Conservation (phyloP, 768 basidiomycete genomes). For the Galerina sulciceps region DNA sequence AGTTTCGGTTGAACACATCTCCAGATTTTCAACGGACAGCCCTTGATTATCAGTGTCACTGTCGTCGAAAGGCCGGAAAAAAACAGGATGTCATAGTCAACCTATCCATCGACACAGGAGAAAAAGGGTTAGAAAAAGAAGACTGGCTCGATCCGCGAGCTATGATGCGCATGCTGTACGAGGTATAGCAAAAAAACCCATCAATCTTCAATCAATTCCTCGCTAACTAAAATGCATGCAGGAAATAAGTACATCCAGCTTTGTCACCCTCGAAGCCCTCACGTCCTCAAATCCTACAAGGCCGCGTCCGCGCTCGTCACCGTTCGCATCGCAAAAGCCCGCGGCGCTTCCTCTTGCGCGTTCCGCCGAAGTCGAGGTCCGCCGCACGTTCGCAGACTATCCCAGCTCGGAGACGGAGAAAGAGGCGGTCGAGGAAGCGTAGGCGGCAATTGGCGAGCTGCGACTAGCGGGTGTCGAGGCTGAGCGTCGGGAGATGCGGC, state of each 20-base stretch:
- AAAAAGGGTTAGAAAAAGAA: conserved; percentile 17
- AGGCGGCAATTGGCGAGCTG: too few species aligned
- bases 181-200: conserved; percentile 34
- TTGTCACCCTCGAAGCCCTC: conserved; percentile 74
- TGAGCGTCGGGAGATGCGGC: too few species aligned
- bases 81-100: conserved; percentile 63
- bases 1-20: conserved; percentile 43
- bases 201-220: background rate
- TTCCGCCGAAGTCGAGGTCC: conserved; percentile 67
- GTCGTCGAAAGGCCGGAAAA: conserved; percentile 64
- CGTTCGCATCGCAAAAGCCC: conserved; percentile 70
- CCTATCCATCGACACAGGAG: conserved; percentile 32
- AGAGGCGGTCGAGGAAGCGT: too few species aligned
- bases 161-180: conserved; percentile 38
- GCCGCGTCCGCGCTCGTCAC: conserved; percentile 38
- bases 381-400: conserved; percentile 46
- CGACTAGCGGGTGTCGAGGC: too few species aligned
- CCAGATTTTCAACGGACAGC: conserved; percentile 18
- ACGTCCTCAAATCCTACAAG: conserved; percentile 35
- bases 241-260: conserved; percentile 53
- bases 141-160: conserved; percentile 43
- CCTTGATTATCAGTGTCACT: conserved; percentile 67
- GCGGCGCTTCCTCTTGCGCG: conserved; percentile 68
- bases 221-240: conserved; percentile 27
- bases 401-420: conserved; percentile 1